phyloP scores from a whole-genome alignment of 768 basidiomycete species.

The Gloeophyllum trabeum region DNA sequence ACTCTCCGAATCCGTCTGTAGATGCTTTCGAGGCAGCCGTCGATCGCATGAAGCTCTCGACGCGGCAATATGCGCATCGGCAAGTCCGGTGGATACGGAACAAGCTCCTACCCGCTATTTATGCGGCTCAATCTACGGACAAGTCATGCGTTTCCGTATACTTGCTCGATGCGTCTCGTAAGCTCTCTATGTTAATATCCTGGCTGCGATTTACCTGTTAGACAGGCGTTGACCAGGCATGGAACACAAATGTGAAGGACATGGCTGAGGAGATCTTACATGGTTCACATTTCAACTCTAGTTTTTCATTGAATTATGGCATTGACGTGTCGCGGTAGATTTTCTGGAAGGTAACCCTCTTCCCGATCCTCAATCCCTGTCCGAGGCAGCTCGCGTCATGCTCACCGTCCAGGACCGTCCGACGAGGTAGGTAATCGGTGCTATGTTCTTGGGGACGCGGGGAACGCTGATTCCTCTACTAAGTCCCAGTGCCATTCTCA shows the following conservation, averaged over 20 bases:
- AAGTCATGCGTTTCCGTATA: too few relatives aligned
- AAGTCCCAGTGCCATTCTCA: constrained; percentile 48
- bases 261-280: constrained; percentile 24
- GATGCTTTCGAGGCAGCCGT: constrained; percentile 43
- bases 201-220: not conserved
- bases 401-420: constrained; percentile 32
- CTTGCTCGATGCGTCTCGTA: constrained; percentile 62
- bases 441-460: constrained; percentile 1
- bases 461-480: constrained; percentile 3
- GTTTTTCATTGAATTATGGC: not conserved
- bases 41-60: constrained; percentile 77
- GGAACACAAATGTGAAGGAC: constrained; percentile 44
- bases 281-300: not conserved
- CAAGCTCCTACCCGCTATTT: constrained; percentile 70
- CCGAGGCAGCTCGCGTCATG: constrained; percentile 40
- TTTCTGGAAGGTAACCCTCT: constrained; percentile 41
- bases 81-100: constrained; percentile 91
- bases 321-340: constrained; percentile 23
- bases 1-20: constrained; percentile 24
- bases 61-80: constrained; percentile 82
- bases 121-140: too few relatives aligned
- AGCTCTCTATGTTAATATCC: constrained; percentile 7
- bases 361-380: constrained; percentile 47
- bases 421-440: constrained; percentile 27
- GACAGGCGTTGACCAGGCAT: constrained; percentile 42